Base-by-base conservation (phyloP, 805 yeast genomes). In the Blastobotrys attinorum region DNA sequence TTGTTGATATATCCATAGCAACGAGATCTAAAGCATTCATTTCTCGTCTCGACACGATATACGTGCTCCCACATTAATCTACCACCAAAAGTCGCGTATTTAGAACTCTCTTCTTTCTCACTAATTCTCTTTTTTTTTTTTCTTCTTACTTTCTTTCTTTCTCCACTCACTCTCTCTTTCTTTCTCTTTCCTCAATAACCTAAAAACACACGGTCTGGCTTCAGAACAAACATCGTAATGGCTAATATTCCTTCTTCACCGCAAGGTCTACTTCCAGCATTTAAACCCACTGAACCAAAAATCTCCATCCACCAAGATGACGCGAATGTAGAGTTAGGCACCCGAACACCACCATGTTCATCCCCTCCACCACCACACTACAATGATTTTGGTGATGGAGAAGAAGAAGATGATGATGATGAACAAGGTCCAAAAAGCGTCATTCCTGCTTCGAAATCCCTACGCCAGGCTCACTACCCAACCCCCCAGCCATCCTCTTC, bases 401-500 rank as follows among this genome's bases (percentile, higher is more conserved):
- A 8, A 37, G 7, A 22, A 37, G 21, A 39, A 39, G 37, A 20
- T 31, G 53, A 63, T 46, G 60, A 61, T 37, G n/a, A n/a, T n/a
- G n/a, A n/a, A n/a, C n/a, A n/a, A n/a, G n/a, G n/a, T n/a, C n/a
- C n/a, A n/a, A n/a, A n/a, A n/a, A n/a, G n/a, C n/a, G n/a, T n/a
- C n/a, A 25, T 25, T 25, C 29, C 29, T 25, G 58, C 52, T 36
- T 60, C 36, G 38, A 35, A 42, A 47, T 22, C 53, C 45, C 40
- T 25, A 8, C 29, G 29, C 11, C 10, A 25, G 29, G 7, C 29
- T 25, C 29, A 25, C 29, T 55, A 54, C 42, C 62, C 62, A n/a
- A 59, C 61, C 3, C 61, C 62, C 1, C 48, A 46, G 16, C 61
- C 59, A 2, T 52, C 63, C 4, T 54, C 60, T 6, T 22, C 47